Percentiles rank a stretch among this genome's conserved stretches.
These are phyloP conservation scores for Ceratocystis harringtonii DNA, from an alignment of 2,329 filamentous ascomycete species.

Conservation along the genomic window DNA sequence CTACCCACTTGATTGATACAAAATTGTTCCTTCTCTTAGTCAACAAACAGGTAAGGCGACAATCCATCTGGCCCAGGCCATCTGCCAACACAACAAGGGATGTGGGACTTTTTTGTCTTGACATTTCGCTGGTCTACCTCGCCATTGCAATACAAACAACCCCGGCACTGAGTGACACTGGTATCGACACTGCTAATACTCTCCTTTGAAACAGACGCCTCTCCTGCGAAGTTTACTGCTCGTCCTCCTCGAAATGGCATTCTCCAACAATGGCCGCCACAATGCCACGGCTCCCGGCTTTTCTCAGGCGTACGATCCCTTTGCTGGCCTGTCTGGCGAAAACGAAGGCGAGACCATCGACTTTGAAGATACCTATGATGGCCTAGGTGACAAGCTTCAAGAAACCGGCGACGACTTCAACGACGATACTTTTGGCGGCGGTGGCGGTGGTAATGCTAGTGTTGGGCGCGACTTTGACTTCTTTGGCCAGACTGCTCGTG, in stretches of 20 bases:
- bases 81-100: neutral
- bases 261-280: conserved; percentile 67
- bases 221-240: neutral
- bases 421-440: conserved; percentile 73
- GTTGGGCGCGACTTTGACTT: conserved; percentile 96
- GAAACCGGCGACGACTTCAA: conserved; percentile 92
- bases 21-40: neutral
- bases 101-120: neutral
- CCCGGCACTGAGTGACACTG: neutral
- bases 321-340: conserved; percentile 59
- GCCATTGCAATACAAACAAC: neutral
- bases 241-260: conserved; percentile 51
- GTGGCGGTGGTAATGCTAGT: conserved; percentile 33
- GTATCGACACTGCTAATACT: neutral
- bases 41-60: neutral
- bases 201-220: neutral
- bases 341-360: conserved; percentile 47
- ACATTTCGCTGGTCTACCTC: neutral
- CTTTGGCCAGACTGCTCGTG: conserved; percentile 79
- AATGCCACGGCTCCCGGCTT: conserved; percentile 62
- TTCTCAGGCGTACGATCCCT: conserved; percentile 69
- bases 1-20: neutral
- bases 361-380: conserved; percentile 96
- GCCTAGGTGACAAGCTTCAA: conserved; percentile 76
- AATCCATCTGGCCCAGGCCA: too few species aligned